Evolutionary conservation across 2,329 filamentous ascomycete species (phyloP).

Genomic region (Neophaeococcomyces aloes): DNA sequence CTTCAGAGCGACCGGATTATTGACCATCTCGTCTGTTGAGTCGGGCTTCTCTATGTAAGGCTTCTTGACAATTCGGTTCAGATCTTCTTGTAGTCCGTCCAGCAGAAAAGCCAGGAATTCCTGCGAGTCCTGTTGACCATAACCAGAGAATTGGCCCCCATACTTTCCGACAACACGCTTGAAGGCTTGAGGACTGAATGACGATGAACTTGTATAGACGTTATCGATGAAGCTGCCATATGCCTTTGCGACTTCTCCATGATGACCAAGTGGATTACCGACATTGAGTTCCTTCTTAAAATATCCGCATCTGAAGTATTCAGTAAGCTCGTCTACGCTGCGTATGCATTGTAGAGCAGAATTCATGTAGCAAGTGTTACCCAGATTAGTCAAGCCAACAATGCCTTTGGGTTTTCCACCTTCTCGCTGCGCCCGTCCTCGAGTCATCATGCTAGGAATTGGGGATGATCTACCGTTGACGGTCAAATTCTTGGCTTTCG

Average conservation of each 20-base stretch:
- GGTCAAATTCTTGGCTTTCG: conserved; percentile 20
- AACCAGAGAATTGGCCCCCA: conserved; percentile 80
- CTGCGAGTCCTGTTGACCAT: conserved; percentile 93
- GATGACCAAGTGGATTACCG: conserved; percentile 73
- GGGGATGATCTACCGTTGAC: conserved; percentile 53
- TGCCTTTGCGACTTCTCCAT: conserved; percentile 73
- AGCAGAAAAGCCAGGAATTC: conserved; percentile 93
- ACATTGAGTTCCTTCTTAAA: conserved; percentile 75
- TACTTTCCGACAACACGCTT: conserved; percentile 72
- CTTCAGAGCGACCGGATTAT: conserved; percentile 66
- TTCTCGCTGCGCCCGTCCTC: conserved; percentile 55
- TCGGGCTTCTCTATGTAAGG: conserved; percentile 97
- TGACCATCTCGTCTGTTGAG: conserved; percentile 90
- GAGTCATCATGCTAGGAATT: conserved; percentile 52
- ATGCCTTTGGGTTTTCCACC: conserved; percentile 62
- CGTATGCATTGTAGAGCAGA: conserved; percentile 90
- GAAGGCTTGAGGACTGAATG: conserved; percentile 69
- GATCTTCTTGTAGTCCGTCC: conserved; percentile 86
- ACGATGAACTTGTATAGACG: conserved; percentile 60
- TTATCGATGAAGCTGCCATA: conserved; percentile 67
- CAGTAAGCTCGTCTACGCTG: conserved; percentile 83
- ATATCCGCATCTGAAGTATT: conserved; percentile 71
- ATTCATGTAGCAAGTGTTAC: conserved; percentile 99
- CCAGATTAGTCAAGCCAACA: conserved; percentile 77
- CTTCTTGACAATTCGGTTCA: conserved; percentile 89